Base-by-base conservation (phyloP, 495 filamentous ascomycete species). In the Trypethelium eluteriae region DNA sequence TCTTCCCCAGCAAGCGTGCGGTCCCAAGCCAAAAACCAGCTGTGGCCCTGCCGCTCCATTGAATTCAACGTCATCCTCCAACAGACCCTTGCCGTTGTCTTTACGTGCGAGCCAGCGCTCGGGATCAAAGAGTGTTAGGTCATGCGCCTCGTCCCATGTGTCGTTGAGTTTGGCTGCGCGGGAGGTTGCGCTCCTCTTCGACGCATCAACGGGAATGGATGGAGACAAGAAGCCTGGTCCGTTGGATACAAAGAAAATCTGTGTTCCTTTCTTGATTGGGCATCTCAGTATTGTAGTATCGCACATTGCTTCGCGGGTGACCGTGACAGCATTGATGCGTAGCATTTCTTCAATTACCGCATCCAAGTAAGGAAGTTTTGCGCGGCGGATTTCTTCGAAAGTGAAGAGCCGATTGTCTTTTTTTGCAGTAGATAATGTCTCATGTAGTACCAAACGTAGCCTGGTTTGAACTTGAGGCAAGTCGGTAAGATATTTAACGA, bases 31-130 rank as follows among this genome's bases (percentile, higher is more conserved):
- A 16, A 65, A 65, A 14, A 39, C 14, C 25, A 50, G 9, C n/a
- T 50, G 16, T 35, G 63, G 63, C 25, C 63, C 63, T 44, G 63
- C 63, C 9, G 16, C 9, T 16, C 11, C 6, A 38, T 65, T 39
- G 25, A 65, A 65, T 18, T 68, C 6, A 6, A 53, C 6, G 18
- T 18, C 49, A 25, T 53, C 49, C 5, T 18, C 49, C 14, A 46
- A 46, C 16, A 25, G 10, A n/a, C 10, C n/a, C 0, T 56, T 14
- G 12, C 50, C 64, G 0, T 36, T 34, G 9, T 66, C 47, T 10
- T 62, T 38, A 18, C 6, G 10, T 62, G 36, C 34, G 32, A 66
- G 50, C 64, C 64, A 66, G 32, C 64, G 64, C 47, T 66, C 64
- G 10, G 64, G 64, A 7, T 39, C 34, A 34, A 66, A 66, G 18